These are phyloP conservation scores for Toxicodendron radicans DNA, from an alignment of 345 rosid species.

Conservation along the genomic window DNA sequence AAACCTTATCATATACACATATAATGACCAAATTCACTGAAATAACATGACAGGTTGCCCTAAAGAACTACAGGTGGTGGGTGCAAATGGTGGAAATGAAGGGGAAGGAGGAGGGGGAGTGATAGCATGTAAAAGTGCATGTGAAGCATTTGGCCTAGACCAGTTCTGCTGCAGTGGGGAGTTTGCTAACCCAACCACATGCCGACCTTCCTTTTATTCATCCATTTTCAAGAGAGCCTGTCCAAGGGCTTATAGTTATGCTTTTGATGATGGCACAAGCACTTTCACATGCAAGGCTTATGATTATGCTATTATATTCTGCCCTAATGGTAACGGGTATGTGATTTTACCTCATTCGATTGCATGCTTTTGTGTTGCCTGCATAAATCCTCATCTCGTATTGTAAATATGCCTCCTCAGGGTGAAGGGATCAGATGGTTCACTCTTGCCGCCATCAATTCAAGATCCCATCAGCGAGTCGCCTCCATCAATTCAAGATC, in stretches of 20 bases:
- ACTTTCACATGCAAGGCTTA: conserved; percentile 87
- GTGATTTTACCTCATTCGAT: background rate
- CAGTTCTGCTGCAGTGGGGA: conserved; percentile 91
- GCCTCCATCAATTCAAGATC: conserved; percentile 31
- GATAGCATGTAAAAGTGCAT: conserved; percentile 83
- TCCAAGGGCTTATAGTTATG: conserved; percentile 88
- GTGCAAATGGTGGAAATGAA: conserved; percentile 38
- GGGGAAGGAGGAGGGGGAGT: conserved; percentile 48
- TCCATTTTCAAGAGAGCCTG: conserved; percentile 81
- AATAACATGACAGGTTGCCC: conserved; percentile 57
- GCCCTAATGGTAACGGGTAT: conserved; percentile 55
- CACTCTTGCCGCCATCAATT: conserved; percentile 25
- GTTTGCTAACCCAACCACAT: conserved; percentile 82
- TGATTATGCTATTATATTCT: conserved; percentile 70
- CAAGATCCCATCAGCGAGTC: conserved; percentile 29
- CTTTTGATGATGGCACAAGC: conserved; percentile 76
- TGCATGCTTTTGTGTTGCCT: background rate
- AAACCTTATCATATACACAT: background rate
- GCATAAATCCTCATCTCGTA: too few species aligned
- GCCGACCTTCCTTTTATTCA: conserved; percentile 69
- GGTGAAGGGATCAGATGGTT: conserved; percentile 26
- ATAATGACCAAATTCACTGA: background rate
- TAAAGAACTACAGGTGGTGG: conserved; percentile 85
- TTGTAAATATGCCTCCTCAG: conserved; percentile 26
- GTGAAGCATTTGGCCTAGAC: conserved; percentile 81